Conservation (phyloP, 2,329 filamentous ascomycete species). For the Pestalotiopsis fici region DNA sequence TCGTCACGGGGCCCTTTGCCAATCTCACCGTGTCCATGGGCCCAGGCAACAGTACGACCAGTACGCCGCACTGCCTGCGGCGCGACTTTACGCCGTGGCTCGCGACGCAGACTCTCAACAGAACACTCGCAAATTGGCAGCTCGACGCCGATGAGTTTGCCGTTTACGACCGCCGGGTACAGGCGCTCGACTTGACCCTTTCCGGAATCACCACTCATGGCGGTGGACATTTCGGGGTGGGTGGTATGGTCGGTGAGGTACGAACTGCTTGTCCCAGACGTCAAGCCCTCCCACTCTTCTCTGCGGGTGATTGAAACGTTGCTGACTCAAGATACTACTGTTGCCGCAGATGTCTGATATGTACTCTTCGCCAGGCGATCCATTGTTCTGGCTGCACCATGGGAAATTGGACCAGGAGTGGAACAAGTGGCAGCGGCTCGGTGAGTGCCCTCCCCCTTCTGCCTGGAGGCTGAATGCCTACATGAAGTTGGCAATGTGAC, state of each 20-base stretch:
- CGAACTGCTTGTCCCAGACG: slow-evolving; percentile 13
- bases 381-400: slow-evolving; percentile 35
- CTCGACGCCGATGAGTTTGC: slow-evolving; percentile 21
- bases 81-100: slow-evolving; percentile 29
- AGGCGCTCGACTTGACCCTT: slow-evolving; percentile 21
- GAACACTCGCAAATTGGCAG: slow-evolving; percentile 10
- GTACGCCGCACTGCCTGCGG: slow-evolving; percentile 32
- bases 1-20: slow-evolving; percentile 27
- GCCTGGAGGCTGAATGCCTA: too few relatives aligned
- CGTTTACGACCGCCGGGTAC: slow-evolving; percentile 25
- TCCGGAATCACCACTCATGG: slow-evolving; percentile 23
- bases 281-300: not conserved
- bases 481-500: not conserved
- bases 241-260: slow-evolving; percentile 26
- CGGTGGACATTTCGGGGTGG: slow-evolving; percentile 26
- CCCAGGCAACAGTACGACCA: slow-evolving; percentile 21
- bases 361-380: slow-evolving; percentile 22
- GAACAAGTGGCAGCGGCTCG: slow-evolving; percentile 31
- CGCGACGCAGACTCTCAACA: slow-evolving; percentile 15
- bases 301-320: not conserved
- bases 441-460: slow-evolving; percentile 1
- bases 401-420: slow-evolving; percentile 23
- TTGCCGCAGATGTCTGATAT: slow-evolving; percentile 7
- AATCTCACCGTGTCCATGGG: slow-evolving; percentile 26
- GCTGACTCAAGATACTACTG: slow-evolving; percentile 16